A percentile compares a stretch with the other conserved stretches of the same genome.
Evolutionary conservation across 2,329 filamentous ascomycete species (phyloP).

Genomic region (Emydomyces testavorans): DNA sequence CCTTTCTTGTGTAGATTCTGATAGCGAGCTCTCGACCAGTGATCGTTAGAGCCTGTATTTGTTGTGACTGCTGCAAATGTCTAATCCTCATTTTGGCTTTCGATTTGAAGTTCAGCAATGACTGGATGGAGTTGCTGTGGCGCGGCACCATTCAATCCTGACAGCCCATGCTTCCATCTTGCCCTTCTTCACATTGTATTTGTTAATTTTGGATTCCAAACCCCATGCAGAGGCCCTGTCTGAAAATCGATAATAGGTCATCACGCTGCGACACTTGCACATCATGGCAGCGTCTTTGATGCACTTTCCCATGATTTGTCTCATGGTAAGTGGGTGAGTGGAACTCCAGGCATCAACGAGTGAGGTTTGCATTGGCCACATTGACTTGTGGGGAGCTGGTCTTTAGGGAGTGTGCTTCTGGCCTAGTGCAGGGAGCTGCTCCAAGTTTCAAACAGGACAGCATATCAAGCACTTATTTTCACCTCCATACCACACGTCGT

Average conservation of each 20-base stretch:
- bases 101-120: constrained; percentile 1
- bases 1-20: constrained; percentile 1
- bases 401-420: constrained; percentile 2
- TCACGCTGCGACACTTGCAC: background rate
- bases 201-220: background rate
- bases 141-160: constrained; percentile 6
- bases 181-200: constrained; percentile 4
- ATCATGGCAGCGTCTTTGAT: background rate
- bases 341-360: background rate
- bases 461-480: background rate
- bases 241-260: constrained; percentile 1
- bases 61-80: too few species aligned
- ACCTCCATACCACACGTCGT: background rate
- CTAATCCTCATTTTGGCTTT: background rate
- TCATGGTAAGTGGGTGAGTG: constrained; percentile 9
- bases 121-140: constrained; percentile 6
- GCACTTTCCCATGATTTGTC: constrained; percentile 10
- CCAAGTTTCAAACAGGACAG: constrained; percentile 3
- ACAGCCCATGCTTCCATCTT: background rate
- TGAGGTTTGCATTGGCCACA: constrained; percentile 6
- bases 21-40: too few species aligned
- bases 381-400: constrained; percentile 5
- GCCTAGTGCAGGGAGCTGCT: constrained; percentile 2
- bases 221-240: background rate
- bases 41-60: too few species aligned